A percentile compares a stretch with the other conserved stretches of the same genome.
phyloP scores from a whole-genome alignment of 192 early-diverging fungal species.

The Backusella sp. region DNA sequence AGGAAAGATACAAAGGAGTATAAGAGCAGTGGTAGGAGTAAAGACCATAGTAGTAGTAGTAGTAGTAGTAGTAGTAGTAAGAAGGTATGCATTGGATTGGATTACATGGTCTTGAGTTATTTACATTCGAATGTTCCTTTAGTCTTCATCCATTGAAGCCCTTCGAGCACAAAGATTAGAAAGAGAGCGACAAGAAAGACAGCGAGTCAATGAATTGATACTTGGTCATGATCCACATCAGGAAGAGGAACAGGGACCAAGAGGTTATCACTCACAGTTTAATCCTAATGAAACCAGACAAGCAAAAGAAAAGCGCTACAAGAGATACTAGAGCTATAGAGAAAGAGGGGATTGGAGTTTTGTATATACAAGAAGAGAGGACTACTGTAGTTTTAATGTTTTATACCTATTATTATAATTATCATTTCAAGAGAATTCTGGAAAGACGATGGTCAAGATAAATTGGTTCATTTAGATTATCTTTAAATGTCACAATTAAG shows the following conservation, averaged over 20 bases:
- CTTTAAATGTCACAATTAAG: too few relatives aligned
- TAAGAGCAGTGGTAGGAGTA: not conserved
- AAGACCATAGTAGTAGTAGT: not conserved
- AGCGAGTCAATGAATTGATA: slow-evolving; percentile 14
- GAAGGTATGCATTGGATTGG: not conserved
- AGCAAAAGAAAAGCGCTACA: slow-evolving; percentile 25
- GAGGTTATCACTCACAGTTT: slow-evolving; percentile 52
- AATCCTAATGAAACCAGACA: slow-evolving; percentile 53
- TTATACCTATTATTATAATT: too few relatives aligned
- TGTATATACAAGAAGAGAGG: not conserved
- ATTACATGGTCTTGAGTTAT: not conserved
- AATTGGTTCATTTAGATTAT: not conserved
- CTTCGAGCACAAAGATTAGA: slow-evolving; percentile 44
- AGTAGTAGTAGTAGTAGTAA: not conserved
- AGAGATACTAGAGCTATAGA: not conserved
- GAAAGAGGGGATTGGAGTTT: not conserved
- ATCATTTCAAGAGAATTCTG: not conserved
- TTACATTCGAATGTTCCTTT: not conserved
- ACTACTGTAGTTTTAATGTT: not conserved
- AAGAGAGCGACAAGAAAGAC: slow-evolving; percentile 42
- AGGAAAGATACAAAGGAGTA: not conserved
- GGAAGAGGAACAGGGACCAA: not conserved
- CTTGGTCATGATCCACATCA: not conserved
- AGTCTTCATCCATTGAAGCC: slow-evolving; percentile 36
- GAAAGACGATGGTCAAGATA: not conserved